Base-by-base conservation (phyloP, 192 early-diverging fungal species). In the Gamsiella multidivaricata region DNA sequence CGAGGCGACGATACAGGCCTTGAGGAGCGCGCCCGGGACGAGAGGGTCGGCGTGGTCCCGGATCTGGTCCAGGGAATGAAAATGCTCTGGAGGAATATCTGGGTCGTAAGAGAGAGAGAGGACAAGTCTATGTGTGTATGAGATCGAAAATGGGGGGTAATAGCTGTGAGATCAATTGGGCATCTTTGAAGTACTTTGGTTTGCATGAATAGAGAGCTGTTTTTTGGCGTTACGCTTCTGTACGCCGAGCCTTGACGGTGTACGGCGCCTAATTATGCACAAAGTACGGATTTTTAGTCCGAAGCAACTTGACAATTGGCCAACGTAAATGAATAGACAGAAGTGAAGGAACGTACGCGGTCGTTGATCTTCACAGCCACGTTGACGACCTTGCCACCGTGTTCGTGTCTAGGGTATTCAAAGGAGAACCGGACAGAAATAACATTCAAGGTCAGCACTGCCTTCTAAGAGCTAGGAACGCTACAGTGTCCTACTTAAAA, bases 401-500 rank as follows among this genome's bases (percentile, higher is more conserved):
- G 76, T 42, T 79, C 76, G 59, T 79, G 61, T 2, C 76, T 70
- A 79, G 39, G n/a, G n/a, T n/a, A n/a, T n/a, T n/a, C n/a, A n/a
- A n/a, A n/a, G n/a, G n/a, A n/a, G n/a, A n/a, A 46, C 37, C 20
- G 31, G 23, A 57, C 34, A 11, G 32, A 50, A 18, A 32, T 26
- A 34, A 7, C 11, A 1, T n/a, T 14, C 18, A 23, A 51, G 49
- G 3, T 8, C 49, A 3, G 11, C 49, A 25, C 7, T 25, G 25
- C 11, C 25, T 25, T 25, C 25, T 15, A 46, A 4, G 4, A 46
- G 15, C 43, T 46, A 20, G 50, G 3, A 6, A 51, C 23, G n/a
- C n/a, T n/a, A n/a, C n/a, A n/a, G n/a, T n/a, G n/a, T n/a, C n/a
- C n/a, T n/a, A n/a, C n/a, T n/a, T n/a, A n/a, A n/a, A n/a, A n/a